Evolutionary conservation across 139 green algal genomes (phyloP), one percentile per base, ranked within the genome.

Genomic region (Micractinium sp.): DNA sequence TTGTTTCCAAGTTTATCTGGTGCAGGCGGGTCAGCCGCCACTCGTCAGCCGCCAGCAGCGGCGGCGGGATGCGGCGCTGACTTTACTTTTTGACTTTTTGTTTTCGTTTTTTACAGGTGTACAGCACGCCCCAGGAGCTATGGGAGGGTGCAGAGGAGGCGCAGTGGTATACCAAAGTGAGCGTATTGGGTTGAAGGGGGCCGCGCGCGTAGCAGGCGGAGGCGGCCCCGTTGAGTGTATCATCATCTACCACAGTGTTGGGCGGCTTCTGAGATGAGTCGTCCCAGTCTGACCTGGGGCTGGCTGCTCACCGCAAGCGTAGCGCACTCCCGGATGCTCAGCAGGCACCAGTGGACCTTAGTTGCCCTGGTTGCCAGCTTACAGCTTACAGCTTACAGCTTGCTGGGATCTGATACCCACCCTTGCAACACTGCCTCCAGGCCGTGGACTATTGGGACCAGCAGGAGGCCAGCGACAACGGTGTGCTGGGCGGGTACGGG

Each of bases 401-500:
- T 56, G 7, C 47, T 56, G 47, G 47, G 9, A 56, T 9, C 47
- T 56, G 47, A 5, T 56, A 56, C 47, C 47, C n/a, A n/a, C n/a
- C n/a, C n/a, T n/a, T n/a, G 60, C 60, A 67, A 67, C 16, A 23
- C 16, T 16, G 18, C 74, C 23, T 23, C 15, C 74, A 80, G 74
- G 93, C 94, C 35, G 93, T 96, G 25, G 81, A 47, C 31, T 97
- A 98, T 92, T 97, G 95, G 94, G 93, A 96, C 89, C 76, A 91
- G 61, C 93, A 96, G 89, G 92, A 95, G 76, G 63, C 69, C 3
- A 87, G 36, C 20, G 95, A 96, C 73, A 90, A 98, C 61, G 97
- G 96, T 2, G 97, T 99, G 20, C 92, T 98, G 78, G 96, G 96
- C 13, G 96, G 96, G 2, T 99, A 94, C 85, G 97, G 95, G 29